Base-by-base conservation (phyloP, 371 early-diverging fungal species). In the Cokeromyces recurvatus region DNA sequence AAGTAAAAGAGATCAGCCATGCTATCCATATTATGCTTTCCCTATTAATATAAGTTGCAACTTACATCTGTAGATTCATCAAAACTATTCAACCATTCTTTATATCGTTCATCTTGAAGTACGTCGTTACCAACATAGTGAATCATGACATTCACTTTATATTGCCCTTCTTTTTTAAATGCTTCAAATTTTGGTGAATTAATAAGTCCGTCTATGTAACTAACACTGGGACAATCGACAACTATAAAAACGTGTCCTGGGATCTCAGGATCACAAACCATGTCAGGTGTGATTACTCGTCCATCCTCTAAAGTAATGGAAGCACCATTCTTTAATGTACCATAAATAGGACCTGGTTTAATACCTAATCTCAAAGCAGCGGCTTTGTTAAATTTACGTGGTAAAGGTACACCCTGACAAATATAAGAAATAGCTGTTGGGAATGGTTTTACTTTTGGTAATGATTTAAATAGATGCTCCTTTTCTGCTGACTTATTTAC, bases 351-450 rank as follows among this genome's bases (percentile, higher is more conserved):
- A 1, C 95, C 95, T 0, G 81, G 81, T 35, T 69, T 69, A 1
- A 96, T 64, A 1, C 93, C 94, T 1, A 95, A 74, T n/a, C 58
- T 77, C 23, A 64, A 17, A 0, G 97, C 96, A 0, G 81, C 84
- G 10, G 77, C 43, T 10, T 77, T 67, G 50, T 92, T 77, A 63
- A 96, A 94, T 55, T 90, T 95, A 11, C 96, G 94, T 0, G 81
- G 82, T 12, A 86, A 73, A 2, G 66, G 74, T 0, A 91, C 84
- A 0, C 92, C 90, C 42, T 81, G 81, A 56, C 86, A 84, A 14
- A 94, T 82, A 52, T 89, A 94, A 27, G 81, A 79, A 32, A 87
- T 59, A 2, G 81, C 78, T 4, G 65, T 52, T 4, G 67, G 52
- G 35, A 56, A 56, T 5, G 78, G 78, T 2, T 25, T 55, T 3